Base-by-base conservation (phyloP, 768 basidiomycete genomes). In the Dentipellis sp. region DNA sequence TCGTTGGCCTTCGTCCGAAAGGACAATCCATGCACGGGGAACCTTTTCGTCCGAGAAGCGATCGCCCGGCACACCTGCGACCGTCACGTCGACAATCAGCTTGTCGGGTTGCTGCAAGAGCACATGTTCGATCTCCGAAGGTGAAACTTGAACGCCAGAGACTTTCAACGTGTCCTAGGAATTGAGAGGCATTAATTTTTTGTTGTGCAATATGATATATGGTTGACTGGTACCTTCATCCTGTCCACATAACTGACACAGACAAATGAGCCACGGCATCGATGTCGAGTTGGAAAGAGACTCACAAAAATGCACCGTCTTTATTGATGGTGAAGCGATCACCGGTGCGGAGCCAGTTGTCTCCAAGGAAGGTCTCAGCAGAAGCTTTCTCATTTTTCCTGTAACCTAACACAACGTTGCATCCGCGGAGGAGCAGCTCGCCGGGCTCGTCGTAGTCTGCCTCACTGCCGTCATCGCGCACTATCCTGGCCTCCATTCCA, bases 141-240 rank as follows among this genome's bases (percentile, higher is more conserved):
- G 90, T 0, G 90, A 88, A 0, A 91, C 90, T 68, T 91, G 90
- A 50, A 73, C 74, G 3, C 89, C 90, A 0, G 86, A 88, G 2
- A 92, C 77, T 65, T 92, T 92, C 19, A 92, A 74, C 0, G 82
- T 89, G 63, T 91, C 90, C 83, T 88, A 51, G n/a, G 16, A 29
- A 40, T 23, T 19, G 11, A 47, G 35, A 8, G 54, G 54, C 23
- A 48, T 23, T 39, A 38, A n/a, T 6, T 16, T 19, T 14, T 50
- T 29, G 47, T 34, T 10, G 3, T 14, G 39, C 38, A 54, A 40
- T 29, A 10, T 5, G 45, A 17, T 10, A 8, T 6, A 19, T 36
- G 11, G 9, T 21, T 11, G 35, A 5, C 4, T 19, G 57, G 58
- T 52, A 85, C 86, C 78, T 91, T 91, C n/a, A 76, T 74, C 53